Base-by-base conservation (phyloP, 1,139 yeast species). In the Blastobotrys arbuscula region DNA sequence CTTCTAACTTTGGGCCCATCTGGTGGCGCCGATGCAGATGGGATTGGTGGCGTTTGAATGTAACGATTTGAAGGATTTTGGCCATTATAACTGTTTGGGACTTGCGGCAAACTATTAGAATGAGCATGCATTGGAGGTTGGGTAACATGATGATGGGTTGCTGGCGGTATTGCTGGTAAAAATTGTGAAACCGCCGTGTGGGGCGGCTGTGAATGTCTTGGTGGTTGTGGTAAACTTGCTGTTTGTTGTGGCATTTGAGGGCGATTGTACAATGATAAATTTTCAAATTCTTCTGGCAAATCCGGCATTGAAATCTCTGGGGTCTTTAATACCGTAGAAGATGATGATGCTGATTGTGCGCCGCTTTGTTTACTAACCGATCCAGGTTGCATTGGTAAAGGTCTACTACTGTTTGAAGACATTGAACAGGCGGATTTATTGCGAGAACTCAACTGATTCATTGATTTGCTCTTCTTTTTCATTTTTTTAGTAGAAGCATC, bases 261-360 rank as follows among this genome's bases (percentile, higher is more conserved):
- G 10, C 20, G 44, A 13, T 45, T 35, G 10, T 19, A 21, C 7
- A 40, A 9, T 9, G 48, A 45, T 37, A 45, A 13, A 39, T 45
- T 45, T 19, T 46, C 44, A 39, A 49, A 49, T 15, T 42, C 51
- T 23, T 40, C 48, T 13, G 49, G 49, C 13, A 47, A 24, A 12
- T 47, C 49, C 5, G 49, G 49, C 49, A 47, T 47, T 3, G 26
- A 6, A 5, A 42, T 37, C 13, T 38, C 21, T 13, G 49, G 39
- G 4, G 49, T 28, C 2, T 16, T 38, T n/a, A 31, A 33, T 23
- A 18, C 35, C 18, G 36, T 35, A 5, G 33, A n/a, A 30, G 44
- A 34, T n/a, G 24, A 20, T 16, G 38, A 12, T 16, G 33, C 42
- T 28, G 31, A 28, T 12, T 5, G 10, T 5, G 31, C 13, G 7